phyloP scores from a whole-genome alignment of 2,329 filamentous ascomycete genomes.

The Graphiopsis chlorocephala region DNA sequence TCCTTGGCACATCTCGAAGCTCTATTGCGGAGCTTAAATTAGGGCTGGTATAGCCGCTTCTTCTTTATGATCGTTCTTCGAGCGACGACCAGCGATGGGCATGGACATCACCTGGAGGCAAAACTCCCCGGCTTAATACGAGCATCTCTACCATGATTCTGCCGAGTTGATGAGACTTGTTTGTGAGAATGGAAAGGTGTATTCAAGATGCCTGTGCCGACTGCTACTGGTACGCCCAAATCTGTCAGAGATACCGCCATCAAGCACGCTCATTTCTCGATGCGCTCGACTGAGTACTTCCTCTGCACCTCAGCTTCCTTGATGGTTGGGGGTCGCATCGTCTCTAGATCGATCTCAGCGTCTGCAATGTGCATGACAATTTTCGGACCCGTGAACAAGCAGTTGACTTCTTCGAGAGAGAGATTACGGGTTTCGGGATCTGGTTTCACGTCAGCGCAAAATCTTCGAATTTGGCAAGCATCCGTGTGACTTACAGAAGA shows the following conservation, averaged over 20 bases:
- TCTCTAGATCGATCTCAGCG: slow-evolving; percentile 17
- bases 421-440: slow-evolving; percentile 35
- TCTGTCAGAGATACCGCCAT: not conserved
- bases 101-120: too few species aligned
- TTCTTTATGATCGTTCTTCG: not conserved
- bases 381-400: slow-evolving; percentile 42
- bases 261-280: not conserved
- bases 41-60: not conserved
- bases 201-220: not conserved
- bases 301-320: slow-evolving; percentile 6
- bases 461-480: accelerated
- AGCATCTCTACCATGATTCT: too few species aligned
- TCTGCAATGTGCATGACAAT: slow-evolving; percentile 21
- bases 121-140: too few species aligned
- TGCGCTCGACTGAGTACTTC: slow-evolving; percentile 7
- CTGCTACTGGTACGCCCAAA: not conserved
- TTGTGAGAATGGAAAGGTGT: too few species aligned
- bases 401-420: slow-evolving; percentile 52
- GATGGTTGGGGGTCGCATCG: not conserved
- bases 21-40: not conserved
- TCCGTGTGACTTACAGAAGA: slow-evolving; percentile 34
- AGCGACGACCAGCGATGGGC: too few species aligned
- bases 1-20: not conserved
- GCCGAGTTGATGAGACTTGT: too few species aligned
- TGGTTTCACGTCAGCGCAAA: slow-evolving; percentile 9